Evolutionary conservation across 2,329 filamentous ascomycete species (phyloP), one percentile per base, ranked within the genome.

Genomic region (Plenodomus lindquistii): DNA sequence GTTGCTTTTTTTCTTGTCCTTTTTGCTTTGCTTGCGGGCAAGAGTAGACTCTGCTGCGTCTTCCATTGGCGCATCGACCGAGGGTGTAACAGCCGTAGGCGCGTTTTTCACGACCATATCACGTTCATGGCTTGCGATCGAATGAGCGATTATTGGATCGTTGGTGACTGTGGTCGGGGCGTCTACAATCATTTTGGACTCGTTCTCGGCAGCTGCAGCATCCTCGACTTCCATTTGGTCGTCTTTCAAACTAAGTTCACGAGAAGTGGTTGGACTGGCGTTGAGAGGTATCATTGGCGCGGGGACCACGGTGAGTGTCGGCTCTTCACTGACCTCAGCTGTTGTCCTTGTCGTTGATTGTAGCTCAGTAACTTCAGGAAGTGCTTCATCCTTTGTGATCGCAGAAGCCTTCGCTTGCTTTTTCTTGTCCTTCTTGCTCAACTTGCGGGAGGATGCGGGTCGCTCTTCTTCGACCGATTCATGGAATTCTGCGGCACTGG

Each of bases 201-300:
- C 48, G 19, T 52, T 40, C 31, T 22, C 46, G 10, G 21, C 34
- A 8, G 44, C 13, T 2, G 42, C 38, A 39, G 45, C 37, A 19
- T 54, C 38, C 39, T 60, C 54, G 13, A 61, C 65, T 50, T 77
- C 11, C 27, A 8, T 76, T 40, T 74, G 74, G 59, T 75, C 75
- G 21, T 73, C 70, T 41, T 76, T 77, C 61, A 76, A 75, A 24
- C 70, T 67, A 49, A 62, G 63, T 54, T 72, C 72, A 21, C 43
- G 57, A 15, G 53, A 46, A 18, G 51, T 45, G 2, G 29, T 9
- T 17, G 46, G 41, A 31, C 11, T 37, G 16, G 15, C 16, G 6
- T 37, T 4, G 8, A 37, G 16, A 37, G 35, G 18, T 9, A 15
- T 37, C 16, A 4, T 16, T 15, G 17, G 35, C 3, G 17, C 35